Percentiles rank a stretch among this genome's conserved stretches.
Conservation (phyloP, 768 basidiomycete species). For the Mycena galopus region DNA sequence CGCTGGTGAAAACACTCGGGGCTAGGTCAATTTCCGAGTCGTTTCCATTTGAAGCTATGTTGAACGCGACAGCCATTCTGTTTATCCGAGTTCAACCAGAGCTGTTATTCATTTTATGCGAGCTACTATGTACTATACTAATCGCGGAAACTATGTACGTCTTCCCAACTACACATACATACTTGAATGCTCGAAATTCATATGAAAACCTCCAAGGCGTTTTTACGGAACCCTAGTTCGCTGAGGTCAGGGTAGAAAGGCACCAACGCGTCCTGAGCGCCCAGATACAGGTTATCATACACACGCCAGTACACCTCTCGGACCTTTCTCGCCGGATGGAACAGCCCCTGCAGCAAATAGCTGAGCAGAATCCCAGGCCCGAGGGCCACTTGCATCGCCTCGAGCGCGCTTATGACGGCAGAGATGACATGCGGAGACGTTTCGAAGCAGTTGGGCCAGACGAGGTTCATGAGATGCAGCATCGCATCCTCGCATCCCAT, state of each 20-base stretch:
- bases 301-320: slow-evolving; percentile 98
- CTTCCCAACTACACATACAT: no score
- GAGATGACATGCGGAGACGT: slow-evolving; percentile 98
- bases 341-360: slow-evolving; percentile 94
- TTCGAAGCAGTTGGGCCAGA: slow-evolving; percentile 99
- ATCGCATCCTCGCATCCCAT: slow-evolving; percentile 98
- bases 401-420: slow-evolving; percentile 96
- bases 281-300: slow-evolving; percentile 94
- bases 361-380: slow-evolving; percentile 93
- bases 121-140: no score
- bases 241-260: slow-evolving; percentile 95
- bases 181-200: slow-evolving; percentile 46
- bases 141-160: no score
- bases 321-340: slow-evolving; percentile 97
- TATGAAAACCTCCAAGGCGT: slow-evolving; percentile 86
- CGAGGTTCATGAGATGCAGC: slow-evolving; percentile 96
- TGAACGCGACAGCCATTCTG: neutral
- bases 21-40: neutral
- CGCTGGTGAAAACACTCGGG: no score
- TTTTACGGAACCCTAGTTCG: slow-evolving; percentile 90
- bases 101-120: neutral
- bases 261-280: slow-evolving; percentile 90
- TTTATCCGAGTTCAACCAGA: neutral
- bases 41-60: no score
- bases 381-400: slow-evolving; percentile 96